These are phyloP conservation scores for Arabidopsis thaliana DNA, from an alignment of 345 rosid species.

Conservation along the genomic window DNA sequence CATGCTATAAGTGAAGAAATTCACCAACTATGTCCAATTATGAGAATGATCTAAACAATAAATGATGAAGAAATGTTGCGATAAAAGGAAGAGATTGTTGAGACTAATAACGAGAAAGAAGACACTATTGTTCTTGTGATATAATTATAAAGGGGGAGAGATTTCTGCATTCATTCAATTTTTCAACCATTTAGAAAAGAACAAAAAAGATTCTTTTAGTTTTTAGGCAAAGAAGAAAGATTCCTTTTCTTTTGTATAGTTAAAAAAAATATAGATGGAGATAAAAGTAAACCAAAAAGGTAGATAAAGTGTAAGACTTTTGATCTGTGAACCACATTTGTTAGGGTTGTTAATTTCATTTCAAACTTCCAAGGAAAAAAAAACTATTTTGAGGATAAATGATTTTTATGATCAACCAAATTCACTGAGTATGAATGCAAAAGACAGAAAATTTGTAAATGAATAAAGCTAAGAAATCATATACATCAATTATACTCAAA, in stretches of 20 bases:
- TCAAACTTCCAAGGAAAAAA: not conserved
- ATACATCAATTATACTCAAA: constrained; percentile 1
- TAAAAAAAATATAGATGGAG: not conserved
- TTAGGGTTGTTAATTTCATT: constrained; percentile 1
- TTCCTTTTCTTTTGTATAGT: not conserved
- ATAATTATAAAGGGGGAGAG: not conserved
- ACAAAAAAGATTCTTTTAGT: not conserved
- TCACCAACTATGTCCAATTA: not conserved
- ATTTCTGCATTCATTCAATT: not conserved
- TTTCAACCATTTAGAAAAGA: not conserved
- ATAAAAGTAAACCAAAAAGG: constrained; percentile 12
- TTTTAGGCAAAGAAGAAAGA: constrained; percentile 20
- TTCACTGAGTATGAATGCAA: constrained; percentile 9
- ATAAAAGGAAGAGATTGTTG: not conserved
- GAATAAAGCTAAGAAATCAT: not conserved
- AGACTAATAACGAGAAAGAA: not conserved
- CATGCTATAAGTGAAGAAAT: not conserved
- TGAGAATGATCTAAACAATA: not conserved
- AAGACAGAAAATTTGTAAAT: not conserved
- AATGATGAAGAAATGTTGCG: not conserved
- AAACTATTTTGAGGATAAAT: not conserved
- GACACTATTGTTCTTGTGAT: not conserved
- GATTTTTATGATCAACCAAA: not conserved
- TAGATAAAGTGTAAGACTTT: constrained; percentile 22
- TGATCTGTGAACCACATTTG: constrained; percentile 19